Conservation (phyloP, 257 asterid genomes). For the Eustoma russellianum region DNA sequence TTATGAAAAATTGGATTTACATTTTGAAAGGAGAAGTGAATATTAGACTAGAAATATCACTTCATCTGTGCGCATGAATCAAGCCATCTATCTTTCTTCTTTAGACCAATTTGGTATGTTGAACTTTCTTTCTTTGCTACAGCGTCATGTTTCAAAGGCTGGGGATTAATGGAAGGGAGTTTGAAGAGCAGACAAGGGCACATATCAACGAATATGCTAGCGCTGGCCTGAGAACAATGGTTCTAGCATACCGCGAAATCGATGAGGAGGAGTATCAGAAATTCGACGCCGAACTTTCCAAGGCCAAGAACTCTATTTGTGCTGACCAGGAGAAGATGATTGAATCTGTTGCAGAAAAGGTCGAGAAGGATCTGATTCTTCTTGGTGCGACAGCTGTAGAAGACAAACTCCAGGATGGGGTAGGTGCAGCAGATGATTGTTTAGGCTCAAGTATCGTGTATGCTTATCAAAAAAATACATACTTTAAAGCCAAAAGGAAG, state of each 20-base stretch:
- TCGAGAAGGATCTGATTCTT: conserved; percentile 61
- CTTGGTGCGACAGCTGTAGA: conserved; percentile 77
- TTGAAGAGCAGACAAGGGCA: conserved; percentile 41
- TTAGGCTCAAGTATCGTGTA: background rate
- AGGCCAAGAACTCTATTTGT: conserved; percentile 50
- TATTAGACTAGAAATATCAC: background rate
- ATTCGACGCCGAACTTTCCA: conserved; percentile 28
- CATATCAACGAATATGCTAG: conserved; percentile 60
- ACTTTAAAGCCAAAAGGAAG: background rate
- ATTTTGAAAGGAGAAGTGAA: background rate
- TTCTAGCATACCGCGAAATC: conserved; percentile 54
- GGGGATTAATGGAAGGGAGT: conserved; percentile 32
- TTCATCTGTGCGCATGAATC: background rate
- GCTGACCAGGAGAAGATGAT: conserved; percentile 45
- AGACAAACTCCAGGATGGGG: conserved; percentile 74
- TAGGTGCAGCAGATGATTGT: conserved; percentile 10
- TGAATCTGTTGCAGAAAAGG: conserved; percentile 39
- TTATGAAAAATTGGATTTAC: background rate
- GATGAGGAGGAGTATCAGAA: conserved; percentile 41
- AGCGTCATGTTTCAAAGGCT: conserved; percentile 66
- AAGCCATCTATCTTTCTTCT: no score
- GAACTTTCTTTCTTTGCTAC: conserved; percentile 7
- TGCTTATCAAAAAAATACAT: background rate
- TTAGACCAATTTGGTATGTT: no score
- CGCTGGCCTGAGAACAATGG: conserved; percentile 65